These are phyloP conservation scores for Tuber indicum DNA, from an alignment of 495 filamentous ascomycete genomes.

Conservation along the genomic window DNA sequence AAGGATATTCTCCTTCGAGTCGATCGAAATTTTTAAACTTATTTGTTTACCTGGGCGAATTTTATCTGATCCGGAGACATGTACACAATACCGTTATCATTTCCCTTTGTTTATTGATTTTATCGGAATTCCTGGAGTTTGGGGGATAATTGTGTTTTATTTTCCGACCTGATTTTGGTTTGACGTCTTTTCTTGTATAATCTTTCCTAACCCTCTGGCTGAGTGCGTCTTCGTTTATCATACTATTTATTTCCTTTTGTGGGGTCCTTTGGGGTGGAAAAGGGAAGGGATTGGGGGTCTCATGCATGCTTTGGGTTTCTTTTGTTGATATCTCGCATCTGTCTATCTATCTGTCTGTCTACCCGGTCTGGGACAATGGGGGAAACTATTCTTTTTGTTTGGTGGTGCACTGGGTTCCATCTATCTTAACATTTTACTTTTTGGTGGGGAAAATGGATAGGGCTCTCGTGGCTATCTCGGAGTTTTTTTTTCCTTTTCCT, in stretches of 20 bases:
- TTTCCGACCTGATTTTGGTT: slow-evolving; percentile 1
- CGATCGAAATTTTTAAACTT: slow-evolving; percentile 24
- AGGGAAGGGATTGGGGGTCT: neutral
- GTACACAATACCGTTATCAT: slow-evolving; percentile 7
- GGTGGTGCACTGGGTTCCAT: neutral
- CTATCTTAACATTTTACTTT: neutral
- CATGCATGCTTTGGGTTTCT: neutral
- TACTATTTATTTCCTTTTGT: neutral
- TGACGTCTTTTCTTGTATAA: slow-evolving; percentile 8
- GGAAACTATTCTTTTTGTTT: slow-evolving; percentile 15
- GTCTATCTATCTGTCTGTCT: slow-evolving; percentile 7
- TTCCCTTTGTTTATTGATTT: slow-evolving; percentile 10
- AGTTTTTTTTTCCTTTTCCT: slow-evolving; percentile 10
- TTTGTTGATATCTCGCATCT: neutral
- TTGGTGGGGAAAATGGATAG: slow-evolving; percentile 7
- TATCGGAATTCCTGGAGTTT: slow-evolving; percentile 4
- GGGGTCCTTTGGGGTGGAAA: neutral
- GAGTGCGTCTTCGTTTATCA: neutral
- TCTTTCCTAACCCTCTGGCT: neutral
- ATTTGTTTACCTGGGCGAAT: neutral
- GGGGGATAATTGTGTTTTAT: slow-evolving; percentile 18
- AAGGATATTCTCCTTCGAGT: slow-evolving; percentile 38
- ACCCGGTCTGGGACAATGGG: slow-evolving; percentile 19
- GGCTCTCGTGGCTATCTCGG: slow-evolving; percentile 8
- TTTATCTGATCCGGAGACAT: slow-evolving; percentile 8